These are phyloP conservation scores for Zelonia costaricensis DNA, from an alignment of 208 protist species.

Conservation along the genomic window DNA sequence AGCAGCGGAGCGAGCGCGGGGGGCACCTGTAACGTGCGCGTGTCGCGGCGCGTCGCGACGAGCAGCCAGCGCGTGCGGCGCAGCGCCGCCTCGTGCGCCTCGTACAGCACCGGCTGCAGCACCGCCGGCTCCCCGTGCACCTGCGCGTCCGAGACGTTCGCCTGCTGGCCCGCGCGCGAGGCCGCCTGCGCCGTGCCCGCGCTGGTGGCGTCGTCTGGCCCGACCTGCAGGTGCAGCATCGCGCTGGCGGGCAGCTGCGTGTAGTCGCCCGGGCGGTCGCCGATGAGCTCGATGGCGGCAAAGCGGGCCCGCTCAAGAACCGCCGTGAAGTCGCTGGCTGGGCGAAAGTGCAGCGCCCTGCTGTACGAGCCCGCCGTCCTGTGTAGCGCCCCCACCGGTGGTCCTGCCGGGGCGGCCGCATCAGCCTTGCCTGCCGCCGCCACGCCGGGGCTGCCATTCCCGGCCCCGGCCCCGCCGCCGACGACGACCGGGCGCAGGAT, in stretches of 20 bases:
- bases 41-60: constrained; percentile 47
- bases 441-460: not conserved
- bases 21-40: constrained; percentile 46
- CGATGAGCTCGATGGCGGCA: constrained; percentile 74
- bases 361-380: constrained; percentile 41
- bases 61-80: constrained; percentile 52
- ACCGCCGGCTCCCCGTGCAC: not conserved
- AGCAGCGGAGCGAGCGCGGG: constrained; percentile 67
- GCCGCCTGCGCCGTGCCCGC: not conserved
- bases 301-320: constrained; percentile 62
- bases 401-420: not conserved
- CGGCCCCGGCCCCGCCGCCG: not conserved
- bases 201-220: not conserved
- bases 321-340: constrained; percentile 45
- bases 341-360: constrained; percentile 38
- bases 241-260: constrained; percentile 44
- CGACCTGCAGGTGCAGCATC: constrained; percentile 34
- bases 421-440: not conserved
- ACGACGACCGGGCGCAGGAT: constrained; percentile 52
- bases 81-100: constrained; percentile 49
- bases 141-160: no score
- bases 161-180: not conserved
- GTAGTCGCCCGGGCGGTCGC: constrained; percentile 77
- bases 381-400: constrained; percentile 2
- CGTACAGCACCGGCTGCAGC: constrained; percentile 64